Conservation (phyloP, 2,329 filamentous ascomycete species). For the Aspergillus sp. region DNA sequence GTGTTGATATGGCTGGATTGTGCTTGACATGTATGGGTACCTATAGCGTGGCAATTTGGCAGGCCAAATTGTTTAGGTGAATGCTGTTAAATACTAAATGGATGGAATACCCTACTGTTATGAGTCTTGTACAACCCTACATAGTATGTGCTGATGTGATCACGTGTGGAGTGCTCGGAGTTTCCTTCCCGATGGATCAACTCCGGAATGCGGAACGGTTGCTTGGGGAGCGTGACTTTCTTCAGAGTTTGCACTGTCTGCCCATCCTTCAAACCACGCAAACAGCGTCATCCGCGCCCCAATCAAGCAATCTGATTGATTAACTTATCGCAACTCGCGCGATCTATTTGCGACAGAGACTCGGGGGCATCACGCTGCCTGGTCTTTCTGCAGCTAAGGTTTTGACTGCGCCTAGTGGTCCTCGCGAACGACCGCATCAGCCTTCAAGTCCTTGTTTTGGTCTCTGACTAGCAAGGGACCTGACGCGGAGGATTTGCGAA, state of each 20-base stretch:
- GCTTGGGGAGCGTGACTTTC: background rate
- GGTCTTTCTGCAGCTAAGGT: background rate
- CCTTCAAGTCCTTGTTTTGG: background rate
- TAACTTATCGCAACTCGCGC: conserved; percentile 17
- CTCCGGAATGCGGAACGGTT: background rate
- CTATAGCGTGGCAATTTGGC: conserved; percentile 10
- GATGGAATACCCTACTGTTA: no score
- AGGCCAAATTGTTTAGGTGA: conserved; percentile 9
- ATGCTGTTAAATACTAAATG: no score
- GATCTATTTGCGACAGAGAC: conserved; percentile 5
- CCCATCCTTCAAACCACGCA: conserved; percentile 39
- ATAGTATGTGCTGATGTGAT: no score
- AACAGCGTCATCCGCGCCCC: conserved; percentile 32
- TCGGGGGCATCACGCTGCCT: conserved; percentile 11
- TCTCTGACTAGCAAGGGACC: background rate
- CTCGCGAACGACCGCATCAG: background rate
- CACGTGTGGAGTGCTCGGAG: background rate
- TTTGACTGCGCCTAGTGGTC: background rate
- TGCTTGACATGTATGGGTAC: conserved; percentile 1
- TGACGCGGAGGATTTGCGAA: background rate
- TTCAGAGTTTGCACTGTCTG: conserved; percentile 42
- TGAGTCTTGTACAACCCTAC: no score
- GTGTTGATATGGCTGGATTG: conserved; percentile 4
- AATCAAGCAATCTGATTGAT: conserved; percentile 25
- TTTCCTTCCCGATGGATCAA: background rate